A percentile compares a stretch with the other conserved stretches of the same genome.
These are phyloP conservation scores for Coriaria nepalensis DNA, from an alignment of 306 rosid species.

Conservation along the genomic window DNA sequence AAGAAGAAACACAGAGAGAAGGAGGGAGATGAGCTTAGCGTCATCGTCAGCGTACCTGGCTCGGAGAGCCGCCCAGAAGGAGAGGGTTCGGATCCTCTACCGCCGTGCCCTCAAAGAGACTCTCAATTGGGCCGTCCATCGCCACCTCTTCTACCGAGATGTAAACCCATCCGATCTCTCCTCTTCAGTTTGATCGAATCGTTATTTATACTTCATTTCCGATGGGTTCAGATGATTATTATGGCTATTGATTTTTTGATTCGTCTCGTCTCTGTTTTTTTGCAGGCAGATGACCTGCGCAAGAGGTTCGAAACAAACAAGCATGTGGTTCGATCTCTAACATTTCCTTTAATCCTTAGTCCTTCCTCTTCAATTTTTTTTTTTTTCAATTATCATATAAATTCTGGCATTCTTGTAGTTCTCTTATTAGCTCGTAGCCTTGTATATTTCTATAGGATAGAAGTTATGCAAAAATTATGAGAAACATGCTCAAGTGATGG, in stretches of 20 bases:
- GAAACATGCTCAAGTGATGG: too few relatives aligned
- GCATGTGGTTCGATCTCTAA: conserved; percentile 50
- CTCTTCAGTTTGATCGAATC: background rate
- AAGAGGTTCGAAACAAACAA: conserved; percentile 70
- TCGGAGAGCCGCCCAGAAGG: conserved; percentile 92
- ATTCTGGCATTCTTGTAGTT: too few relatives aligned
- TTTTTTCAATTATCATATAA: background rate
- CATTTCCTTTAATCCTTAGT: background rate
- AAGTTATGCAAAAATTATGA: too few relatives aligned
- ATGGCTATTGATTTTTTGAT: background rate
- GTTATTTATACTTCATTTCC: background rate
- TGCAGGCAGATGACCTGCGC: conserved; percentile 74
- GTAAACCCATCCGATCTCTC: conserved; percentile 15
- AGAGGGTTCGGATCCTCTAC: conserved; percentile 90
- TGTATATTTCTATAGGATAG: too few relatives aligned
- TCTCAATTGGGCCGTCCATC: conserved; percentile 98
- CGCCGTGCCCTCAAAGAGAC: conserved; percentile 82
- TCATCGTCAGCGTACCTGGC: conserved; percentile 39
- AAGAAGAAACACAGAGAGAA: background rate
- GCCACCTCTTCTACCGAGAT: conserved; percentile 86
- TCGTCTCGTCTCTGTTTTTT: conserved; percentile 1
- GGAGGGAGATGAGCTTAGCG: too few relatives aligned
- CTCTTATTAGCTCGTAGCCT: too few relatives aligned
- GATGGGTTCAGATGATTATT: background rate
- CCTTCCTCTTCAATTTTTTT: background rate